phyloP scores from a whole-genome alignment of 1,284 basidiomycete genomes.

The Omphalotus olearius region DNA sequence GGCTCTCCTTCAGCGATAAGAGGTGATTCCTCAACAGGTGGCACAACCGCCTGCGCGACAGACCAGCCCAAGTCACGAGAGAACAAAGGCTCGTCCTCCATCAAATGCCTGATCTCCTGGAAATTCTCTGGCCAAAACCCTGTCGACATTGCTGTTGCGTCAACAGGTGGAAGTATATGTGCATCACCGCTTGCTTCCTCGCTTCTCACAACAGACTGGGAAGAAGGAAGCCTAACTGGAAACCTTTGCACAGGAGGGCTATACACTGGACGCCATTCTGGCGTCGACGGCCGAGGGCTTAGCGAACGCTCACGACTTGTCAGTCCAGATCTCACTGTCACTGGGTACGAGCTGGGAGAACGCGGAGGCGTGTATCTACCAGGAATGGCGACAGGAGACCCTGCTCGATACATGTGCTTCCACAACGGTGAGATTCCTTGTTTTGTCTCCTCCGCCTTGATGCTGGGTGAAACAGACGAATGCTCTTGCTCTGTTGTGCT shows the following conservation, averaged over 20 bases:
- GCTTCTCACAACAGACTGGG: neutral
- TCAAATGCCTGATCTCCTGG: constrained; percentile 11
- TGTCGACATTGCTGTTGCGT: neutral
- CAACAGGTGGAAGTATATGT: constrained; percentile 2
- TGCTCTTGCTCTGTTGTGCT: neutral
- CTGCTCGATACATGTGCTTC: constrained; percentile 6
- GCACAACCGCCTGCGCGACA: neutral
- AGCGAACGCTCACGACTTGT: neutral
- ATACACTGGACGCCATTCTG: neutral
- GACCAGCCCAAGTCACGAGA: constrained; percentile 2
- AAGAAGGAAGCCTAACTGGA: neutral
- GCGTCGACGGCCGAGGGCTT: neutral
- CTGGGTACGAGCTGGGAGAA: neutral
- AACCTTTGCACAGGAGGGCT: neutral
- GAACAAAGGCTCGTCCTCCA: constrained; percentile 7
- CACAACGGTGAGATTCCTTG: constrained; percentile 2
- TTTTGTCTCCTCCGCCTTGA: neutral
- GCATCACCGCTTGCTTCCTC: neutral
- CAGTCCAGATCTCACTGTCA: neutral
- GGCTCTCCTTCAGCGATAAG: constrained; percentile 24
- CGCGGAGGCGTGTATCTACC: neutral
- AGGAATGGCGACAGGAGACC: neutral
- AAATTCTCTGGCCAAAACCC: constrained; percentile 11
- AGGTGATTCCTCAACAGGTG: constrained; percentile 21
- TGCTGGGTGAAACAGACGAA: neutral